Evolutionary conservation across 78 protist species (phyloP).

Genomic region (Protostelium mycophagum): DNA sequence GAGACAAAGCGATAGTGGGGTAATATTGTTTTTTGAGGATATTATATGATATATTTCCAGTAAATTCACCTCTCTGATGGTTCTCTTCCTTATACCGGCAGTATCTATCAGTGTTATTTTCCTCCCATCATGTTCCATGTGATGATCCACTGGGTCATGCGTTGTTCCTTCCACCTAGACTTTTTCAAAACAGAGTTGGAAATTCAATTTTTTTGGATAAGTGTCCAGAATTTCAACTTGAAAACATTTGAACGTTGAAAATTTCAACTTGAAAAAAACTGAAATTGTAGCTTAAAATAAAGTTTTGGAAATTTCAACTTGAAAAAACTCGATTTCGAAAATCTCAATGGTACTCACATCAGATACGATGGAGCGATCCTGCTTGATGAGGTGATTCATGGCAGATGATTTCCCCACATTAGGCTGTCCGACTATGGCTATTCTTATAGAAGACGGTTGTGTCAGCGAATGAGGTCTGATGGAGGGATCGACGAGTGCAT

Average conservation of each 20-base stretch:
- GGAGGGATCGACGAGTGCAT: too few relatives aligned
- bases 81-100: constrained; percentile 64
- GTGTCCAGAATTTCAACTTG: too few relatives aligned
- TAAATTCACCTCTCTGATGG: constrained; percentile 20
- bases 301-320: neutral
- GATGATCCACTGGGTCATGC: constrained; percentile 65
- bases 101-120: constrained; percentile 53
- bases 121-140: constrained; percentile 23
- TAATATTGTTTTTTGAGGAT: neutral
- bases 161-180: constrained; percentile 52
- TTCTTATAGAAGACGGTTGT: constrained; percentile 12
- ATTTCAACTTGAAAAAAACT: too few relatives aligned
- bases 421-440: constrained; percentile 69
- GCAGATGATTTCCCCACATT: constrained; percentile 70
- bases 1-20: neutral
- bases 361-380: constrained; percentile 49
- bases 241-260: too few relatives aligned
- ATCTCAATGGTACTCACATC: neutral
- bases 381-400: constrained; percentile 38
- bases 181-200: too few relatives aligned
- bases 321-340: neutral
- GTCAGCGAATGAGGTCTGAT: too few relatives aligned
- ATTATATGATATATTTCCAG: too few relatives aligned
- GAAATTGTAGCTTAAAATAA: too few relatives aligned
- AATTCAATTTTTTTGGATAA: too few relatives aligned